Evolutionary conservation across 2,329 filamentous ascomycete genomes (phyloP).

Genomic region (Xylariales sp.): DNA sequence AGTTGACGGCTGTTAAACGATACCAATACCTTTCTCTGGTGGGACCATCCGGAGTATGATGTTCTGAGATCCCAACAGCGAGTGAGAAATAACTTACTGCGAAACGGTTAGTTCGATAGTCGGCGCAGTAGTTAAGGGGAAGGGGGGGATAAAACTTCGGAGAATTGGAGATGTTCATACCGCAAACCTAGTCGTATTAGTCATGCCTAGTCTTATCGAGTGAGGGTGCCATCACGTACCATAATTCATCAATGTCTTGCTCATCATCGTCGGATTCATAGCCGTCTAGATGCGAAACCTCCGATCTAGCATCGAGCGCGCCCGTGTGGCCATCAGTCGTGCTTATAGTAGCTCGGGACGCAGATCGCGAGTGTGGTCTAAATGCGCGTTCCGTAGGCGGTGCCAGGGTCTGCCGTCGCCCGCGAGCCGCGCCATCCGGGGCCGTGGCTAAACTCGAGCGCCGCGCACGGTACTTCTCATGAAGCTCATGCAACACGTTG

Average conservation of each 20-base stretch:
- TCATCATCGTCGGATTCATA: constrained; percentile 60
- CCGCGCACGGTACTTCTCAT: constrained; percentile 54
- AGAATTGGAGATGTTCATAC: constrained; percentile 19
- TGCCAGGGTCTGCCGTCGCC: constrained; percentile 38
- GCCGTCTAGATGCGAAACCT: constrained; percentile 50
- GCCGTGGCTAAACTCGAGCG: constrained; percentile 31
- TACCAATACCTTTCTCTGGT: neutral
- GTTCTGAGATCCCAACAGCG: neutral
- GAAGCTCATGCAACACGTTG: constrained; percentile 39
- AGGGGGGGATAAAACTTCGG: neutral
- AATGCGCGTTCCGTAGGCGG: constrained; percentile 47
- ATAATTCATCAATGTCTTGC: constrained; percentile 83
- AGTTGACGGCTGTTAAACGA: neutral
- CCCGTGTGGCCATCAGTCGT: constrained; percentile 35
- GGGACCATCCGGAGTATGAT: neutral
- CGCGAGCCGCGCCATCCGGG: constrained; percentile 27
- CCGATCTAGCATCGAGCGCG: constrained; percentile 47
- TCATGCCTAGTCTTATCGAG: neutral
- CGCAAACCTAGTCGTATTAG: constrained; percentile 63
- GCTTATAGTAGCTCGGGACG: constrained; percentile 45
- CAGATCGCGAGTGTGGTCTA: constrained; percentile 51
- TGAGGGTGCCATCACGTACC: constrained; percentile 53
- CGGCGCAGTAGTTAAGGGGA: no score
- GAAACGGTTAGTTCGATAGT: constrained; percentile 18
- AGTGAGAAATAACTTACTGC: constrained; percentile 29